phyloP scores from a whole-genome alignment of 768 basidiomycete species.

The Termitomyces bulborhizus region DNA sequence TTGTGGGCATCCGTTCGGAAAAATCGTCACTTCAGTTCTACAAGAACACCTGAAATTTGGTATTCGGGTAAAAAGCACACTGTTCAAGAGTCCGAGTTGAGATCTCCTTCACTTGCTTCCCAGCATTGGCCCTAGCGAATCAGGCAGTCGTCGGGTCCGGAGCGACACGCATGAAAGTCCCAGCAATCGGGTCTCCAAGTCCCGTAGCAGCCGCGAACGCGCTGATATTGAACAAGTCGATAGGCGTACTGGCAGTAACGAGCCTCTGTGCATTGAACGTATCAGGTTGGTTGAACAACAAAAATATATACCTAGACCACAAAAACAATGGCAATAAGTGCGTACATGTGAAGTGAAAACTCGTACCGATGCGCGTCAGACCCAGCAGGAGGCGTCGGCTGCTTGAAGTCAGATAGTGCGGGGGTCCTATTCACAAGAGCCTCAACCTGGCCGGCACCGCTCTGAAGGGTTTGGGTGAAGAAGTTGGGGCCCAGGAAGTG shows the following conservation, averaged over 20 bases:
- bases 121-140: neutral
- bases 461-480: neutral
- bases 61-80: too few relatives aligned
- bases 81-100: too few relatives aligned
- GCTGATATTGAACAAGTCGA: slow-evolving; percentile 29
- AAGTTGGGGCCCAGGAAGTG: slow-evolving; percentile 45
- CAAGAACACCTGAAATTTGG: too few relatives aligned
- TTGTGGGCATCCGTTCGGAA: too few relatives aligned
- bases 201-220: slow-evolving; percentile 20
- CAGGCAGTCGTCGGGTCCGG: slow-evolving; percentile 17
- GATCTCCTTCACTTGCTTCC: too few relatives aligned
- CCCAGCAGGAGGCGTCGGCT: slow-evolving; percentile 38
- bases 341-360: too few relatives aligned
- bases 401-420: slow-evolving; percentile 31
- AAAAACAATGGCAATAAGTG: slow-evolving; percentile 23
- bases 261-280: slow-evolving; percentile 34
- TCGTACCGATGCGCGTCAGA: slow-evolving; percentile 35
- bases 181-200: slow-evolving; percentile 39
- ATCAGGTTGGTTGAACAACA: slow-evolving; percentile 38
- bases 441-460: neutral
- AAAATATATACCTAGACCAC: neutral
- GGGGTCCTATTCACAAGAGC: slow-evolving; percentile 30
- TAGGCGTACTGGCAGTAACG: slow-evolving; percentile 28
- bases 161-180: slow-evolving; percentile 41
- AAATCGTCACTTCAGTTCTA: too few relatives aligned